Evolutionary conservation across 2,329 filamentous ascomycete species (phyloP).

Genomic region (Catunica adiposa): DNA sequence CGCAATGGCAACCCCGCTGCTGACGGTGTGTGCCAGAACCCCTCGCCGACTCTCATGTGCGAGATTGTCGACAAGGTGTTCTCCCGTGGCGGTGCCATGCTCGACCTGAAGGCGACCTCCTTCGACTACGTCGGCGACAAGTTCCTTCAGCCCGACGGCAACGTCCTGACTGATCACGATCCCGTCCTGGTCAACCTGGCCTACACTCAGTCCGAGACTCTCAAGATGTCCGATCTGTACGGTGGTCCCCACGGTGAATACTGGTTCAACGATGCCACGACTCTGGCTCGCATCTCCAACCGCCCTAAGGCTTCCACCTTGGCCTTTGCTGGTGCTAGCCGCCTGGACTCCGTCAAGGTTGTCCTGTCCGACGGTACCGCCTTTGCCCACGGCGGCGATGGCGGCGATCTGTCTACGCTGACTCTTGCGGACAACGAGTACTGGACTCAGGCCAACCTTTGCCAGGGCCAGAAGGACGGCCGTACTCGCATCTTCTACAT

Average conservation of each 20-base stretch:
- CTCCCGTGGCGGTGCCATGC: conserved; percentile 34
- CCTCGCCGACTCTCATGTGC: conserved; percentile 35
- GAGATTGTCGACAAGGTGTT: conserved; percentile 54
- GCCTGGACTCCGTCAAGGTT: conserved; percentile 35
- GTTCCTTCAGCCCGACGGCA: conserved; percentile 42
- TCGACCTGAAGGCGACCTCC: conserved; percentile 29
- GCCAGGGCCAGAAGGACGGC: conserved; percentile 29
- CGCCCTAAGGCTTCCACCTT: conserved; percentile 24
- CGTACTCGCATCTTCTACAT: conserved; percentile 40
- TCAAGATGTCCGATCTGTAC: conserved; percentile 29
- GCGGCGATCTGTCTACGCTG: conserved; percentile 29
- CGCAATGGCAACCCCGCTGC: conserved; percentile 29
- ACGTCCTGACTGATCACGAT: conserved; percentile 47
- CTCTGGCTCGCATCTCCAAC: conserved; percentile 21
- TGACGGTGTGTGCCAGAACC: conserved; percentile 39
- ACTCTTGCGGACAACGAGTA: conserved; percentile 30
- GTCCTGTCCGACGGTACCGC: conserved; percentile 31
- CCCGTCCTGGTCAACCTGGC: conserved; percentile 41
- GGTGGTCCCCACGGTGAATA: conserved; percentile 30
- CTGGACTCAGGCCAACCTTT: conserved; percentile 33
- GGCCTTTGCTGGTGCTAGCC: conserved; percentile 29
- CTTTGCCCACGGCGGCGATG: conserved; percentile 36
- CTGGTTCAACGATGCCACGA: conserved; percentile 40
- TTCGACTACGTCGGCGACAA: conserved; percentile 38
- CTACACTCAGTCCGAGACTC: conserved; percentile 23